Evolutionary conservation across 192 early-diverging fungal genomes (phyloP).

Genomic region (Backusella tarrabulga): DNA sequence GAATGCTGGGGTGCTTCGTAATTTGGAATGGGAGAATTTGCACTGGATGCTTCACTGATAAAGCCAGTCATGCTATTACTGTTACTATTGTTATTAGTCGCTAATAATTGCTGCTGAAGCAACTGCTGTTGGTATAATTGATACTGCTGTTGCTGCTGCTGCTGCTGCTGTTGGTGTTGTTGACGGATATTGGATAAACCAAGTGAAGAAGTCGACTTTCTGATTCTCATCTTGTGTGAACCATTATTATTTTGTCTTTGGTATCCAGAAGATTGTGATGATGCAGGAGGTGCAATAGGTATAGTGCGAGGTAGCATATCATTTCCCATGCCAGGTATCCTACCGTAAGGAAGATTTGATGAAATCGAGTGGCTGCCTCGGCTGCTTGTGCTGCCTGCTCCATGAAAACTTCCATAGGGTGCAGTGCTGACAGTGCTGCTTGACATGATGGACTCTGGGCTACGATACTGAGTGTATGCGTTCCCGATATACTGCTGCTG

Average conservation of each 20-base stretch:
- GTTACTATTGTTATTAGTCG: background rate
- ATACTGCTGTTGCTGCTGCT: background rate
- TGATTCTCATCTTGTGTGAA: conserved; percentile 10
- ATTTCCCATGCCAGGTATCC: background rate
- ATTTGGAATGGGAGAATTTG: background rate
- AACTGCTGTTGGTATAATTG: background rate
- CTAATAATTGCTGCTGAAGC: background rate
- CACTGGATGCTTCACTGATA: background rate
- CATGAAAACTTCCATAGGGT: background rate
- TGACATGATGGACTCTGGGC: conserved; percentile 2
- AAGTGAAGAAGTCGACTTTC: background rate
- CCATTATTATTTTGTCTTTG: background rate
- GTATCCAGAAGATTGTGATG: conserved; percentile 6
- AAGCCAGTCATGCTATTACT: background rate
- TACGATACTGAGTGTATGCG: conserved; percentile 4
- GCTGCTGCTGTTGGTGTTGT: background rate
- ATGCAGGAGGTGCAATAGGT: conserved; percentile 5
- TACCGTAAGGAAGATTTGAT: conserved; percentile 1
- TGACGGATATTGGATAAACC: background rate
- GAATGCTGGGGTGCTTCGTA: background rate
- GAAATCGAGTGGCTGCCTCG: background rate
- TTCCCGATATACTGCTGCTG: background rate
- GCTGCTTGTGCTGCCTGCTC: background rate
- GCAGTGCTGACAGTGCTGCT: background rate
- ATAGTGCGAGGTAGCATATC: background rate